Evolutionary conservation across 2,329 filamentous ascomycete genomes (phyloP).

Genomic region (Fragosphaeria purpurea): DNA sequence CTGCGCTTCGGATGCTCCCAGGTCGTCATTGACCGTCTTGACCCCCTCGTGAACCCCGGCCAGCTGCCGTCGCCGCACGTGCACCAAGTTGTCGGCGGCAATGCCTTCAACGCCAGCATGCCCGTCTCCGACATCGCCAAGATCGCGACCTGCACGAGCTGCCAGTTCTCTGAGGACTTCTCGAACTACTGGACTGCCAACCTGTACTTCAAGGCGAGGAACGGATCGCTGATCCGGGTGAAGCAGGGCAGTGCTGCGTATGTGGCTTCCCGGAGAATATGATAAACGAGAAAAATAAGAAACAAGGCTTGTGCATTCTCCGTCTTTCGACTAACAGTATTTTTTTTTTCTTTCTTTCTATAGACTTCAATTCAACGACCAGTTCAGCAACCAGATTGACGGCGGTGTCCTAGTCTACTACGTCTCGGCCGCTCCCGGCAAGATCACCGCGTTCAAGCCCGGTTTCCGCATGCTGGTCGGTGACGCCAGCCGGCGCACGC

Average conservation of each 20-base stretch:
- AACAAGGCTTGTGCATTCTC: too few species aligned
- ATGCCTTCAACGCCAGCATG: slow-evolving; percentile 11
- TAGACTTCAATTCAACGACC: slow-evolving; percentile 29
- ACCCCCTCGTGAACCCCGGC: slow-evolving; percentile 13
- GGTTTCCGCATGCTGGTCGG: slow-evolving; percentile 40
- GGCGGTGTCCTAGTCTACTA: slow-evolving; percentile 38
- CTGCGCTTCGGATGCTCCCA: slow-evolving; percentile 12
- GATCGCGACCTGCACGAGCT: slow-evolving; percentile 8
- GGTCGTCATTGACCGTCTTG: slow-evolving; percentile 10
- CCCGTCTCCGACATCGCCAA: slow-evolving; percentile 2
- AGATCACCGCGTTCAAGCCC: slow-evolving; percentile 35
- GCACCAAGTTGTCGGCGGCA: slow-evolving; percentile 13
- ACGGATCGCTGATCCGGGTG: slow-evolving; percentile 26
- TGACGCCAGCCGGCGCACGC: slow-evolving; percentile 26
- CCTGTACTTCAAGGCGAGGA: slow-evolving; percentile 19
- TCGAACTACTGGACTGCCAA: slow-evolving; percentile 12
- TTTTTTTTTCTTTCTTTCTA: neutral
- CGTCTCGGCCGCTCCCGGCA: slow-evolving; percentile 29
- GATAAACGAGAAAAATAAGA: neutral
- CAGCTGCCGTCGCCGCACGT: slow-evolving; percentile 9
- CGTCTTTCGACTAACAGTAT: neutral
- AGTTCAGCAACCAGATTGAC: slow-evolving; percentile 30
- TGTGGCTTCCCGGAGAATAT: slow-evolving; percentile 23
- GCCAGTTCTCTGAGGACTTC: slow-evolving; percentile 10
- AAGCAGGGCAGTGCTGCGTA: slow-evolving; percentile 45